These are phyloP conservation scores for Penicillium frequentans DNA, from an alignment of 2,329 filamentous ascomycete species.

Conservation along the genomic window DNA sequence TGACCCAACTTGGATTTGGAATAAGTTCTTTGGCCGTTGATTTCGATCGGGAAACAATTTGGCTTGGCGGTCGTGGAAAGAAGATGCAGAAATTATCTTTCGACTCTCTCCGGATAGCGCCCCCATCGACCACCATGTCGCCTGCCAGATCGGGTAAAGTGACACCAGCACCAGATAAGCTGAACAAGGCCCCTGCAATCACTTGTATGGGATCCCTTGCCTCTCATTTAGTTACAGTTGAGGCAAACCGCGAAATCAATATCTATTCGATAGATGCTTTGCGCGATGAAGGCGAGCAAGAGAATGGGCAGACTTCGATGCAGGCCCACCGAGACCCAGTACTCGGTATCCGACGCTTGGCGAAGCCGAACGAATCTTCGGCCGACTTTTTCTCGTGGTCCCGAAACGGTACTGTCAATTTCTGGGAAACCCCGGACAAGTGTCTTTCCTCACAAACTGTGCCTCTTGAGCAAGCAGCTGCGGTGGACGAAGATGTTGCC, in stretches of 20 bases:
- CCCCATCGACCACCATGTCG: constrained; percentile 25
- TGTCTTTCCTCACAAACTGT: constrained; percentile 65
- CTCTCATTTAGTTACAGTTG: constrained; percentile 70
- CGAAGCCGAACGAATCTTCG: constrained; percentile 58
- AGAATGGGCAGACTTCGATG: constrained; percentile 38
- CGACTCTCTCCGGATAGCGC: constrained; percentile 36
- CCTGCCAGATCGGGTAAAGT: constrained; percentile 24
- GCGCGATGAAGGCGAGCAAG: constrained; percentile 30
- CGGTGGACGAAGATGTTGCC: constrained; percentile 42
- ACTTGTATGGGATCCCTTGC: constrained; percentile 69
- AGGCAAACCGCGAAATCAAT: constrained; percentile 73
- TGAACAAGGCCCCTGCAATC: constrained; percentile 44
- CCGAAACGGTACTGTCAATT: constrained; percentile 72
- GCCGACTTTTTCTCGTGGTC: constrained; percentile 91
- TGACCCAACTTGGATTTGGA: constrained; percentile 66
- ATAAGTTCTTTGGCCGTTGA: constrained; percentile 67
- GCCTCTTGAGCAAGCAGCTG: constrained; percentile 63
- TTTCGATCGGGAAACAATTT: constrained; percentile 56
- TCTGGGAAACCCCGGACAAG: constrained; percentile 76
- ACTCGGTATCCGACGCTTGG: constrained; percentile 70
- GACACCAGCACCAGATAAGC: constrained; percentile 15
- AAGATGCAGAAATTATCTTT: constrained; percentile 51
- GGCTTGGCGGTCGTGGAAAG: constrained; percentile 69
- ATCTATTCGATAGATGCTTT: constrained; percentile 51
- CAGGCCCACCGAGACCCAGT: constrained; percentile 60